Evolutionary conservation across 2,329 filamentous ascomycete species (phyloP).

Genomic region (Paramyrothecium sp.): DNA sequence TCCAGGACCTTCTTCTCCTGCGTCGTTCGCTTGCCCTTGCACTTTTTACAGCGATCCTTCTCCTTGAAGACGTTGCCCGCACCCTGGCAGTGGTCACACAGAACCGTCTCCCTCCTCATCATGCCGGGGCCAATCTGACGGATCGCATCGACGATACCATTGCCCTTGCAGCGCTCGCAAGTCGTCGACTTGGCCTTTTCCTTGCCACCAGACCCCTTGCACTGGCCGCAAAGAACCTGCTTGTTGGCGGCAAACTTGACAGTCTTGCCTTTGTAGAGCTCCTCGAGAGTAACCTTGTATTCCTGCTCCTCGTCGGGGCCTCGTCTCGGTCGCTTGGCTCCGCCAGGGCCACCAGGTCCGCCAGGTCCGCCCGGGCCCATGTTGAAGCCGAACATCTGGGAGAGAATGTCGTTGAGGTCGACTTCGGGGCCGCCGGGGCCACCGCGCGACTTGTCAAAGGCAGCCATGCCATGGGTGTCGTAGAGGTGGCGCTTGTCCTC

Average conservation of each 20-base stretch:
- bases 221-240: conserved; percentile 82
- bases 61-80: conserved; percentile 87
- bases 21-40: conserved; percentile 86
- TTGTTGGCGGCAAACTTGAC: conserved; percentile 96
- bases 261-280: conserved; percentile 98
- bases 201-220: conserved; percentile 87
- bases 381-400: conserved; percentile 86
- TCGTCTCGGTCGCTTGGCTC: conserved; percentile 62
- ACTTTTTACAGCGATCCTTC: conserved; percentile 98
- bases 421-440: conserved; percentile 67
- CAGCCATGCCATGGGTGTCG: conserved; percentile 92
- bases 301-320: conserved; percentile 85
- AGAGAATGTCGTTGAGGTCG: conserved; percentile 89
- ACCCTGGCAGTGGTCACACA: conserved; percentile 82
- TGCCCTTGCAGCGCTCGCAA: conserved; percentile 82
- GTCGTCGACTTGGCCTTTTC: conserved; percentile 82
- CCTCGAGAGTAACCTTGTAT: conserved; percentile 88
- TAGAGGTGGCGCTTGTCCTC: conserved; percentile 91
- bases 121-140: conserved; percentile 84
- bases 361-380: conserved; percentile 54
- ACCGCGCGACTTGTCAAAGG: conserved; percentile 77
- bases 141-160: conserved; percentile 73
- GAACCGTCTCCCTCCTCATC: conserved; percentile 74
- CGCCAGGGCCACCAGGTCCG: conserved; percentile 47
- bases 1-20: conserved; percentile 93